Conservation (phyloP, 768 basidiomycete genomes). For the Pisolithus albus region DNA sequence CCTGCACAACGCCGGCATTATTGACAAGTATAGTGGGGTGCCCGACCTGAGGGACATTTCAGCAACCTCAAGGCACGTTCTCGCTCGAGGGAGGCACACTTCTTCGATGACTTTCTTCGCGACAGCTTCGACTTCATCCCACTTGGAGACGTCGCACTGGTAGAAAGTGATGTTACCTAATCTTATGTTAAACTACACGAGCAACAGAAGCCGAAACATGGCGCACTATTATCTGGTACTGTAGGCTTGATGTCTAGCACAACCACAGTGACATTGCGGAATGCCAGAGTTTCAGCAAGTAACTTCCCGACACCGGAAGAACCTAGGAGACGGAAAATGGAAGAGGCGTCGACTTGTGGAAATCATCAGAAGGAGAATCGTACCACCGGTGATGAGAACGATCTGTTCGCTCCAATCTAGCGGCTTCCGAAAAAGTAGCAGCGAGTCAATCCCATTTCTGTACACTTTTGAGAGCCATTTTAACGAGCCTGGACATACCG, state of each 20-base stretch:
- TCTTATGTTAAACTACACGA: constrained; percentile 1
- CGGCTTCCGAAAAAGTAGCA: constrained; percentile 34
- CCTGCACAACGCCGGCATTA: constrained; percentile 92
- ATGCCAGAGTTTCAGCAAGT: constrained; percentile 80
- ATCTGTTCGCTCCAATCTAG: constrained; percentile 88
- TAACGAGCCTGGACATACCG: constrained; percentile 45
- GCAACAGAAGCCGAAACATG: not conserved
- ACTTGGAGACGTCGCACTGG: constrained; percentile 87
- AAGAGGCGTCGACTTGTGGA: not conserved
- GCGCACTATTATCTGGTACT: constrained; percentile 67
- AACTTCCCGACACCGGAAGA: constrained; percentile 86
- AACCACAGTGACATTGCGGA: constrained; percentile 73
- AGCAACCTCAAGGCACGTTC: not conserved
- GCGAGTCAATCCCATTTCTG: constrained; percentile 56
- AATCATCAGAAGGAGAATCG: constrained; percentile 10
- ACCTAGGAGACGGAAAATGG: constrained; percentile 37
- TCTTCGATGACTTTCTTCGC: constrained; percentile 73
- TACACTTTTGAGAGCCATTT: constrained; percentile 69
- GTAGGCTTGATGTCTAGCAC: constrained; percentile 82
- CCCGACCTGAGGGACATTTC: constrained; percentile 51
- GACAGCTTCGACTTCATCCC: constrained; percentile 73
- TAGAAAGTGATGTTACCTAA: constrained; percentile 79
- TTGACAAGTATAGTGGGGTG: constrained; percentile 88
- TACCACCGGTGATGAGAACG: constrained; percentile 87
- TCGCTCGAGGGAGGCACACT: constrained; percentile 33